Percentiles rank a stretch among this genome's conserved stretches.
These are phyloP conservation scores for Phellopilus nigrolimitatus DNA, from an alignment of 1,284 basidiomycete genomes.

Conservation along the genomic window DNA sequence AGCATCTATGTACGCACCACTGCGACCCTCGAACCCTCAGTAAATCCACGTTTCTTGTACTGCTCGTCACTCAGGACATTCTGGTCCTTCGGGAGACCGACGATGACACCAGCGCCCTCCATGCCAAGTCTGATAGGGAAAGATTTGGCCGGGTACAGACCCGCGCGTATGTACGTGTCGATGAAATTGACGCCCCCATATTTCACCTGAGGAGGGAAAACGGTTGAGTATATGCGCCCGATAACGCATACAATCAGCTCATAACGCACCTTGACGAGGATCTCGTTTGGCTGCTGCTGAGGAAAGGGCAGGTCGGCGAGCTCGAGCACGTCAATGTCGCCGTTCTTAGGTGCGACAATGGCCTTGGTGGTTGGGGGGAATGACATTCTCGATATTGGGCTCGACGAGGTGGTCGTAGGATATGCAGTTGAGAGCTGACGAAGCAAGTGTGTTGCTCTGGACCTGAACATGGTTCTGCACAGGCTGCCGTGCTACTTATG, in stretches of 20 bases:
- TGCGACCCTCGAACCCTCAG: conserved; percentile 59
- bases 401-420: background rate
- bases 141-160: conserved; percentile 50
- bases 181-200: conserved; percentile 83
- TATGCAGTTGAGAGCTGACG: background rate
- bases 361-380: conserved; percentile 44
- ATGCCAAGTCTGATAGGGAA: conserved; percentile 77
- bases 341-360: conserved; percentile 45
- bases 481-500: background rate
- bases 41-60: conserved; percentile 54
- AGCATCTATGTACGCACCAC: conserved; percentile 44
- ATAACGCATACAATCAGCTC: conserved; percentile 17
- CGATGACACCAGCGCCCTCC: conserved; percentile 75
- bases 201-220: conserved; percentile 27
- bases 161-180: conserved; percentile 71
- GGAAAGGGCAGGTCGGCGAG: conserved; percentile 61
- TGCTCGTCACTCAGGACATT: conserved; percentile 48
- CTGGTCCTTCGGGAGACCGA: conserved; percentile 63
- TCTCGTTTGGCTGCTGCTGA: conserved; percentile 53
- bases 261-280: conserved; percentile 70
- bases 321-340: conserved; percentile 78
- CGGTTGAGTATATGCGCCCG: conserved; percentile 36
- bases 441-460: background rate
- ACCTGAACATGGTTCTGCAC: background rate
- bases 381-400: conserved; percentile 15